These are phyloP conservation scores for Nothomitra cinnamomea DNA, from an alignment of 2,329 filamentous ascomycete genomes.

Conservation along the genomic window DNA sequence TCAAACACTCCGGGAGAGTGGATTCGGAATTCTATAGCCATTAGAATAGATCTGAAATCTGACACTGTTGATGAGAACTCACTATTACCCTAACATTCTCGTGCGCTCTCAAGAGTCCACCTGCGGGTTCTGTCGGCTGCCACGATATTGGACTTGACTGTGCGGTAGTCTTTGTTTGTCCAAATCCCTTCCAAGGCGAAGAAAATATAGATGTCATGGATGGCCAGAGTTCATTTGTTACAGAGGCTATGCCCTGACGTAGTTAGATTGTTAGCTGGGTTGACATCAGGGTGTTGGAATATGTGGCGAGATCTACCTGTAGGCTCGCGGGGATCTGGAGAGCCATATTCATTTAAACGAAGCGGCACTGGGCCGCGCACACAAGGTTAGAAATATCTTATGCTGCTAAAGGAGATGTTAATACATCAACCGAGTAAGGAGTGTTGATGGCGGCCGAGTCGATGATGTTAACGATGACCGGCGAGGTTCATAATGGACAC, in stretches of 20 bases:
- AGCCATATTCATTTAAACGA: constrained; percentile 6
- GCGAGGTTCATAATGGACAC: not conserved
- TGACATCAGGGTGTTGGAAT: not conserved
- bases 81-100: not conserved
- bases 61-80: not conserved
- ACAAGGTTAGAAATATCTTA: not conserved
- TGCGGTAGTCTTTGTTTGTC: not conserved
- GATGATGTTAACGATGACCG: not conserved
- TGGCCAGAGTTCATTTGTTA: constrained; percentile 22
- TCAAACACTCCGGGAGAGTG: constrained; percentile 2
- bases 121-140: not conserved
- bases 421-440: not conserved
- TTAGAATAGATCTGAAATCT: not conserved
- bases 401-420: not conserved
- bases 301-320: constrained; percentile 3
- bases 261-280: not conserved
- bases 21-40: not conserved
- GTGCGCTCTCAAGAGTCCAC: not conserved
- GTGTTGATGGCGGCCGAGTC: constrained; percentile 4
- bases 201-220: constrained; percentile 22
- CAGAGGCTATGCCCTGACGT: not conserved
- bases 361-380: constrained; percentile 2
- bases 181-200: constrained; percentile 18
- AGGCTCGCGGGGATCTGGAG: constrained; percentile 7
- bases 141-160: not conserved